Percentiles rank a stretch among this genome's conserved stretches.
phyloP scores from a whole-genome alignment of 495 filamentous ascomycete genomes.

The Penicillium pulvis region DNA sequence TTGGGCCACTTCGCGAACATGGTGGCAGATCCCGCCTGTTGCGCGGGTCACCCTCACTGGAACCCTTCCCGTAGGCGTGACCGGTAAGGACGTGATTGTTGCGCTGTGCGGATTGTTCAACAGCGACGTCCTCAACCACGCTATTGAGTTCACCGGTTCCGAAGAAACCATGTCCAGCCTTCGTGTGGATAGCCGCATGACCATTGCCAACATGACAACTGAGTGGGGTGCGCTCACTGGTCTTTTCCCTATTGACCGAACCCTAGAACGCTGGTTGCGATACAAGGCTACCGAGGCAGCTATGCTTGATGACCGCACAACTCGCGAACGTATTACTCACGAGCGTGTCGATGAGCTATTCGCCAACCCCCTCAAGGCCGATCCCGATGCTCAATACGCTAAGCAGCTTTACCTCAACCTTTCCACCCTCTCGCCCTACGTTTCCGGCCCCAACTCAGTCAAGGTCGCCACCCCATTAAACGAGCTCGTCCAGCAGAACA shows the following conservation, averaged over 20 bases:
- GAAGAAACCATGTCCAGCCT: slow-evolving; percentile 76
- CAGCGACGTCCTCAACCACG: slow-evolving; percentile 89
- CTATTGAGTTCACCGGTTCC: slow-evolving; percentile 84
- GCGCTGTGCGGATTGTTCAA: slow-evolving; percentile 86
- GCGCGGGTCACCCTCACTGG: slow-evolving; percentile 80
- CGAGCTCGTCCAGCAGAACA: slow-evolving; percentile 70
- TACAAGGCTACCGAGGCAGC: slow-evolving; percentile 72
- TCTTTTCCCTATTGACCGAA: slow-evolving; percentile 80
- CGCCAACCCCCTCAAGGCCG: slow-evolving; percentile 64
- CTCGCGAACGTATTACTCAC: slow-evolving; percentile 63
- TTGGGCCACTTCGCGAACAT: slow-evolving; percentile 81
- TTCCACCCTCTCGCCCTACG: slow-evolving; percentile 80
- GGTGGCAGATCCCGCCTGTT: slow-evolving; percentile 89
- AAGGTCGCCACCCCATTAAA: slow-evolving; percentile 76
- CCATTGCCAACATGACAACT: slow-evolving; percentile 94
- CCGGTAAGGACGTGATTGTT: slow-evolving; percentile 94
- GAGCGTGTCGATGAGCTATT: slow-evolving; percentile 71
- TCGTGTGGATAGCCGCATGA: slow-evolving; percentile 73
- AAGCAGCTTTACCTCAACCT: slow-evolving; percentile 80
- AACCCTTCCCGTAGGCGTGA: slow-evolving; percentile 74
- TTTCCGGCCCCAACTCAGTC: slow-evolving; percentile 90
- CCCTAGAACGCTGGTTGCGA: slow-evolving; percentile 74
- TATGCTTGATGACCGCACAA: slow-evolving; percentile 28
- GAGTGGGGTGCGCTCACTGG: slow-evolving; percentile 89
- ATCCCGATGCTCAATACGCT: slow-evolving; percentile 77